A percentile compares a stretch with the other conserved stretches of the same genome.
phyloP scores from a whole-genome alignment of 768 basidiomycete species.

The Tubosaeta sp. region DNA sequence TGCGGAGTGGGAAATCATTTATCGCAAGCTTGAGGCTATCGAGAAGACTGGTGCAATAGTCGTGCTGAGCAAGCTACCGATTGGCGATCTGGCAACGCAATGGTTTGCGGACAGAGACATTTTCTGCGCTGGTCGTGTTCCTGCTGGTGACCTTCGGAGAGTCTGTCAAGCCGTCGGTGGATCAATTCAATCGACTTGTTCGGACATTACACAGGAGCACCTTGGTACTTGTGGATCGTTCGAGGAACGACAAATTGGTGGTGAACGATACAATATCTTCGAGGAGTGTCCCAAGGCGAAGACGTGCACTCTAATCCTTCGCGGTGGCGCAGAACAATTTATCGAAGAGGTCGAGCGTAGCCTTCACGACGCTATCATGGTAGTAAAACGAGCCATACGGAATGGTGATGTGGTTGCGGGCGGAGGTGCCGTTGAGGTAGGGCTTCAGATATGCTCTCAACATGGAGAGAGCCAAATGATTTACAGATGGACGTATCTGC shows the following conservation, averaged over 20 bases:
- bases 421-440: conserved; percentile 93
- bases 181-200: conserved; percentile 90
- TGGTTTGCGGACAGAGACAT: conserved; percentile 99
- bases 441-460: conserved; percentile 8
- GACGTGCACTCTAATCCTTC: conserved; percentile 90
- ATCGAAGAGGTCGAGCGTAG: conserved; percentile 97
- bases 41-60: conserved; percentile 96
- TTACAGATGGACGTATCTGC: conserved; percentile 95
- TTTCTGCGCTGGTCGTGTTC: conserved; percentile 97
- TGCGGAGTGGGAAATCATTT: conserved; percentile 99
- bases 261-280: conserved; percentile 95
- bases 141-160: conserved; percentile 82
- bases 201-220: conserved; percentile 86
- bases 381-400: conserved; percentile 95
- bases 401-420: conserved; percentile 97
- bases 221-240: conserved; percentile 91
- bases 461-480: not conserved
- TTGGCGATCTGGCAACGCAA: conserved; percentile 97
- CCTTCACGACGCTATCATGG: conserved; percentile 98
- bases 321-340: conserved; percentile 98
- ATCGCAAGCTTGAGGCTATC: conserved; percentile 93
- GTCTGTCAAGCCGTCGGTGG: conserved; percentile 97
- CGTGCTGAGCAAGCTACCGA: conserved; percentile 95
- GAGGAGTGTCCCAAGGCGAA: conserved; percentile 90
- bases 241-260: conserved; percentile 94